A percentile compares a stretch with the other conserved stretches of the same genome.
Conservation (phyloP, 345 rosid genomes). For the Kandelia obovata region DNA sequence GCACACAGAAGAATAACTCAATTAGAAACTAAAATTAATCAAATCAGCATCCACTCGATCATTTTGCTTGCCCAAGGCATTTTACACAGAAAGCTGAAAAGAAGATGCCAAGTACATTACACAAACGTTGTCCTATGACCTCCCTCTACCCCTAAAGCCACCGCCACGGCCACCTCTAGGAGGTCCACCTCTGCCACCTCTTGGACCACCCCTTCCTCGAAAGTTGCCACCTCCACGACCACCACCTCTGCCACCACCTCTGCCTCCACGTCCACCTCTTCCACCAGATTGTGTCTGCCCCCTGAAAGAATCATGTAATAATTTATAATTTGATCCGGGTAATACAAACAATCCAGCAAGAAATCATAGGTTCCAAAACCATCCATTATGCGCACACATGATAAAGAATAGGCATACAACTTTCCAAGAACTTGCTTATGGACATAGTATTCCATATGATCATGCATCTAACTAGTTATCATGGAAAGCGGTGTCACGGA, state of each 20-base stretch:
- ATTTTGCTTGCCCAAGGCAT: conserved; percentile 10
- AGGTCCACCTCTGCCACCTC: conserved; percentile 55
- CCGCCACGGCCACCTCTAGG: conserved; percentile 43
- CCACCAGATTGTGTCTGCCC: conserved; percentile 17
- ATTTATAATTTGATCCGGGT: background rate
- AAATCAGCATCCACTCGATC: conserved; percentile 10
- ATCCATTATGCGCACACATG: background rate
- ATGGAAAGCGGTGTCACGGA: too few relatives aligned
- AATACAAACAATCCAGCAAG: background rate
- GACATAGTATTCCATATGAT: too few relatives aligned
- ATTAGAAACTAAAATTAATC: conserved; percentile 5
- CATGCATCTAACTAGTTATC: too few relatives aligned
- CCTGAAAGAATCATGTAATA: conserved; percentile 10
- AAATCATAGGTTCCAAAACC: background rate
- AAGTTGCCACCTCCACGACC: conserved; percentile 37
- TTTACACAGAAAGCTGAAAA: conserved; percentile 12
- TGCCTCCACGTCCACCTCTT: conserved; percentile 26
- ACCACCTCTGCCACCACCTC: conserved; percentile 21
- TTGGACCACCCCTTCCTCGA: conserved; percentile 66
- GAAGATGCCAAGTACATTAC: conserved; percentile 19
- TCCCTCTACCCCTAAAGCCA: conserved; percentile 68
- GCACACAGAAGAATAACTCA: background rate
- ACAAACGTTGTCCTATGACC: conserved; percentile 30
- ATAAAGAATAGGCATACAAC: too few relatives aligned
- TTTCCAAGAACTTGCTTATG: too few relatives aligned